phyloP scores from a whole-genome alignment of 139 green algal genomes.

The Closterium sp. region DNA sequence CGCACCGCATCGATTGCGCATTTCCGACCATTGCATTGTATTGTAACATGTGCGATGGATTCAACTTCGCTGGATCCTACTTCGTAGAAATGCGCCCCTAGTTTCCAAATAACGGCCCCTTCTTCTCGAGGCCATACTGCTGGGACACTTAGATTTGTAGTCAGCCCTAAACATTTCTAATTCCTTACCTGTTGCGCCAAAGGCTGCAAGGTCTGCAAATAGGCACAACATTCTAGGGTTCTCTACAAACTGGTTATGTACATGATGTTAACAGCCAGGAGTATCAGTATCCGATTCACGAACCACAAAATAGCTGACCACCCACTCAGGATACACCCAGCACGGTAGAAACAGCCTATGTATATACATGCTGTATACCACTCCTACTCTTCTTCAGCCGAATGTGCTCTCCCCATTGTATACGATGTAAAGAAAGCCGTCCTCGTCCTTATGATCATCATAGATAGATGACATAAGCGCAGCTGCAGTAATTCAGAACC shows the following conservation, averaged over 20 bases:
- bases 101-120: no score
- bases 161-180: no score
- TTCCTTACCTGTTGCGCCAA: no score
- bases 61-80: no score
- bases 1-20: no score
- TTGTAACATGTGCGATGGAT: no score
- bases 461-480: constrained; percentile 97
- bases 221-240: no score
- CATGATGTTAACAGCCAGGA: background rate
- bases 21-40: no score
- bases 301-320: background rate
- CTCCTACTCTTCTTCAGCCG: constrained; percentile 35
- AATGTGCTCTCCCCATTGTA: constrained; percentile 75
- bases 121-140: no score
- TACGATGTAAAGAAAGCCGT: constrained; percentile 98
- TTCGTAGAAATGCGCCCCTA: no score
- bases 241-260: background rate
- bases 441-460: constrained; percentile 96
- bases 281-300: background rate
- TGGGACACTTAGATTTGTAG: no score
- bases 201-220: no score
- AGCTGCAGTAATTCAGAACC: constrained; percentile 59
- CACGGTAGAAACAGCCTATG: background rate
- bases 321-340: background rate
- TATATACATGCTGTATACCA: background rate